Evolutionary conservation across 805 yeast genomes (phyloP).

Genomic region (Maudiozyma pseudohumilis): DNA sequence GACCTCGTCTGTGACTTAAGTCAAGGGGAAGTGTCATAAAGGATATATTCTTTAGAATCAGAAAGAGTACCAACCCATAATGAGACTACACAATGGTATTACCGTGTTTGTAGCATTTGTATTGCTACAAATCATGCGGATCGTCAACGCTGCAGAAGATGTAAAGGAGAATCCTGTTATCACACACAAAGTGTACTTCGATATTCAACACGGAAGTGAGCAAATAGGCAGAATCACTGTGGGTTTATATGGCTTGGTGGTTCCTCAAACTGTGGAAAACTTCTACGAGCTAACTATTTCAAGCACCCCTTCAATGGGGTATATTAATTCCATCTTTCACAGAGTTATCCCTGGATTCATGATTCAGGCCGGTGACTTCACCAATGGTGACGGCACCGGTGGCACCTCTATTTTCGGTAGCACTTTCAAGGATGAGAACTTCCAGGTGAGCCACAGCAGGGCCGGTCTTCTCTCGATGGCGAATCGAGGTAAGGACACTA

Average conservation of each 20-base stretch:
- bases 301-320: conserved; percentile 78
- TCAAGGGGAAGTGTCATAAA: too few species aligned
- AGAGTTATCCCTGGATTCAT: conserved; percentile 70
- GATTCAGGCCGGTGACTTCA: conserved; percentile 77
- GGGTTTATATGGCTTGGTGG: conserved; percentile 75
- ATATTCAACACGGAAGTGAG: conserved; percentile 59
- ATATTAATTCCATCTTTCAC: conserved; percentile 80
- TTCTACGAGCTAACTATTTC: conserved; percentile 89
- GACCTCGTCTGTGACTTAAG: too few species aligned
- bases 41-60: too few species aligned
- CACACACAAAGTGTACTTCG: conserved; percentile 54
- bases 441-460: conserved; percentile 56
- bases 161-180: too few species aligned
- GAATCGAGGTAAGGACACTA: conserved; percentile 93
- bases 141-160: conserved; percentile 10
- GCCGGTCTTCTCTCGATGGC: conserved; percentile 87
- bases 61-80: too few species aligned
- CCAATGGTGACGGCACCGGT: conserved; percentile 86
- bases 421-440: conserved; percentile 62
- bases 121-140: too few species aligned
- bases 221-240: conserved; percentile 72
- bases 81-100: too few species aligned
- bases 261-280: conserved; percentile 89
- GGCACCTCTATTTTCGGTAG: conserved; percentile 79
- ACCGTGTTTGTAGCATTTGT: too few species aligned